phyloP scores from a whole-genome alignment of 805 yeast species.

The Barnettozyma sucrosica region DNA sequence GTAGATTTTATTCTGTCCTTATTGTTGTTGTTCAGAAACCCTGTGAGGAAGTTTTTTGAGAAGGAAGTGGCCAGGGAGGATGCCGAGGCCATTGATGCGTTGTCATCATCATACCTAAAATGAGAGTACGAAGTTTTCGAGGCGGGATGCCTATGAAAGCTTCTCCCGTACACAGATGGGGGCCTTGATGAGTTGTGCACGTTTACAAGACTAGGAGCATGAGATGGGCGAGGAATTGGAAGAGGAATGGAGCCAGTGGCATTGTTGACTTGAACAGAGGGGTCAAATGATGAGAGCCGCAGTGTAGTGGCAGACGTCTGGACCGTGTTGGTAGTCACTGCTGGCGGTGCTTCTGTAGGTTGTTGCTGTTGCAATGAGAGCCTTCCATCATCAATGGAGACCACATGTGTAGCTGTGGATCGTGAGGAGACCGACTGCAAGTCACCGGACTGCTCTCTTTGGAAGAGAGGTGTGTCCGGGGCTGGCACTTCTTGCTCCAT shows the following conservation, averaged over 20 bases:
- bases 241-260: not conserved
- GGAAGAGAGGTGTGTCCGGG: not conserved
- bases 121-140: slow-evolving; percentile 5
- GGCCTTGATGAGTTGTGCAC: slow-evolving; percentile 19
- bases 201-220: slow-evolving; percentile 16
- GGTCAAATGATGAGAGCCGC: slow-evolving; percentile 19
- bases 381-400: slow-evolving; percentile 8
- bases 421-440: slow-evolving; percentile 1
- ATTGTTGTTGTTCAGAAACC: slow-evolving; percentile 32
- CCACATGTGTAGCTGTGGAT: not conserved
- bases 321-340: slow-evolving; percentile 10
- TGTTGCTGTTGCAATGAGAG: slow-evolving; percentile 3
- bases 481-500: not conserved
- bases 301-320: slow-evolving; percentile 19
- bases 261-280: slow-evolving; percentile 5
- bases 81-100: slow-evolving; percentile 31
- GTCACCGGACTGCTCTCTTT: not conserved
- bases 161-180: slow-evolving; percentile 15
- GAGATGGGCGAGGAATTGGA: slow-evolving; percentile 13
- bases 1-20: slow-evolving; percentile 18
- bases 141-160: slow-evolving; percentile 1
- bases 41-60: slow-evolving; percentile 37
- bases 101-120: slow-evolving; percentile 29
- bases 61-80: slow-evolving; percentile 38
- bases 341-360: not conserved